These are phyloP conservation scores for Auxenochlorella protothecoides DNA, from an alignment of 139 green algal genomes.

Conservation along the genomic window DNA sequence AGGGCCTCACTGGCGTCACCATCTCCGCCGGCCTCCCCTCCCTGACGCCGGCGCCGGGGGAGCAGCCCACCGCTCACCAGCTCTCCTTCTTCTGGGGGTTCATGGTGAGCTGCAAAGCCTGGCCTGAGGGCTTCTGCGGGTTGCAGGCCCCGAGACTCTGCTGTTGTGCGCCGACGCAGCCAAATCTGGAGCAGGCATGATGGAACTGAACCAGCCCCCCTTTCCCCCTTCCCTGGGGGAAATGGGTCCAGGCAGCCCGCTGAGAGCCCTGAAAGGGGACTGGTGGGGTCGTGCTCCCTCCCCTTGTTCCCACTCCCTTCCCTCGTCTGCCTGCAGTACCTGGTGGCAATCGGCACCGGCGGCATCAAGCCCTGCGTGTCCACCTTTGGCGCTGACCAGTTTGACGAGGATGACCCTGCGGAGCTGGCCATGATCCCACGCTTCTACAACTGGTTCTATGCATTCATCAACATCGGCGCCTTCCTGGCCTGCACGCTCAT, in stretches of 20 bases:
- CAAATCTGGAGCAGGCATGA: too few relatives aligned
- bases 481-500: conserved; percentile 40
- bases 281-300: background rate
- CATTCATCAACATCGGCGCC: conserved; percentile 84
- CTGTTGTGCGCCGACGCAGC: too few relatives aligned
- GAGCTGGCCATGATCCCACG: conserved; percentile 51
- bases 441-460: conserved; percentile 96
- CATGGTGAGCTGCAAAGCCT: background rate
- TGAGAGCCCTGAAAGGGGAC: background rate
- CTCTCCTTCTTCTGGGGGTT: background rate
- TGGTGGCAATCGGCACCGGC: conserved; percentile 85
- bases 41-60: conserved; percentile 19
- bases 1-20: too few relatives aligned
- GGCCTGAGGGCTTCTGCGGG: background rate
- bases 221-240: background rate
- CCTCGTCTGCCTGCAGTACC: conserved; percentile 53
- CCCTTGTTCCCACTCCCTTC: conserved; percentile 8
- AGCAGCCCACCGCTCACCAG: conserved; percentile 26
- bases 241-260: background rate
- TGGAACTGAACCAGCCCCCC: too few relatives aligned
- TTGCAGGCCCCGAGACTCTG: background rate
- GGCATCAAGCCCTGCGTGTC: conserved; percentile 96
- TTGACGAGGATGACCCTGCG: conserved; percentile 57
- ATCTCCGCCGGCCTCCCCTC: conserved; percentile 26
- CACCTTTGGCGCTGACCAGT: conserved; percentile 89